Conservation (phyloP, 1,139 yeast species). For the Casaregolazyma lundiana region DNA sequence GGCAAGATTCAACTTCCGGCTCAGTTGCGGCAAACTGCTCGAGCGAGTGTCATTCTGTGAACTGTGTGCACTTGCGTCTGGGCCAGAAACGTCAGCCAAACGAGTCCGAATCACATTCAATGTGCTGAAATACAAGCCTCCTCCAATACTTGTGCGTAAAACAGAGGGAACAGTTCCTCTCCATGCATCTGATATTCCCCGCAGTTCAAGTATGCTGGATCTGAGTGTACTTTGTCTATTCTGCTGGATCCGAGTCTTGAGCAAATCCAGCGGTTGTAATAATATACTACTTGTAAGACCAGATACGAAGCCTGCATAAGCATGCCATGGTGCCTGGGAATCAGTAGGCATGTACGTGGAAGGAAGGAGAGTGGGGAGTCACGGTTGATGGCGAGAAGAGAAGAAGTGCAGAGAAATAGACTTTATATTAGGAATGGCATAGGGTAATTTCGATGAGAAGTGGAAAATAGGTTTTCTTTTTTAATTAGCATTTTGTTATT, state of each 20-base stretch:
- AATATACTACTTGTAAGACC: constrained; percentile 79
- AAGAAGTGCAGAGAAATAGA: neutral
- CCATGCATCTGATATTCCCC: constrained; percentile 61
- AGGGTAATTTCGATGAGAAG: neutral
- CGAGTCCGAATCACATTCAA: constrained; percentile 57
- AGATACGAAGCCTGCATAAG: constrained; percentile 79
- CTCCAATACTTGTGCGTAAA: constrained; percentile 82
- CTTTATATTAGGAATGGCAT: no score
- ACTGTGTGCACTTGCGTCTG: constrained; percentile 1
- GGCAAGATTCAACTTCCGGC: constrained; percentile 62
- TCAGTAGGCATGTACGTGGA: neutral
- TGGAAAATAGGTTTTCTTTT: neutral
- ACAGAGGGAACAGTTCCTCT: constrained; percentile 92
- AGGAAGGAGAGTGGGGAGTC: neutral
- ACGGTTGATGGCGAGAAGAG: neutral
- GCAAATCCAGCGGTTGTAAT: constrained; percentile 83
- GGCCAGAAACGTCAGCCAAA: constrained; percentile 35
- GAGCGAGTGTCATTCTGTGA: constrained; percentile 17
- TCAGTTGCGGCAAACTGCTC: constrained; percentile 59
- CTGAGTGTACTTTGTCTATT: constrained; percentile 40
- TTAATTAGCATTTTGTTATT: no score
- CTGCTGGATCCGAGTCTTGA: constrained; percentile 90
- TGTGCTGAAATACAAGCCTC: constrained; percentile 76
- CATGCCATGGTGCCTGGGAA: constrained; percentile 38
- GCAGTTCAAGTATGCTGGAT: constrained; percentile 33